Base-by-base conservation (phyloP, 306 rosid genomes). In the Castanea crenata region DNA sequence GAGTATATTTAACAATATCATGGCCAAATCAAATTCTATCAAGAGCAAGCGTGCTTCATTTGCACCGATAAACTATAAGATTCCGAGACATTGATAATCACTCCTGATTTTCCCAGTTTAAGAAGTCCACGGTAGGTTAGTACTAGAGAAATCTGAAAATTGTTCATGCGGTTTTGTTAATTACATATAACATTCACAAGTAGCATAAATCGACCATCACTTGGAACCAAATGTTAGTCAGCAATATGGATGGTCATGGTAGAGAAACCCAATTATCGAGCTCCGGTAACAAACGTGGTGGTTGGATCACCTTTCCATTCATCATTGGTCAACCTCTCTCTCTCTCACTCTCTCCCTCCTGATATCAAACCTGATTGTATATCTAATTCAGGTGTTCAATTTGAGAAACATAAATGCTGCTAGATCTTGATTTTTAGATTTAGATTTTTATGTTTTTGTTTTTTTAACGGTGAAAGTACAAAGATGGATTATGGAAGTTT, bases 261-360 rank as follows among this genome's bases (percentile, higher is more conserved):
- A 46, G 49, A 58, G 87, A 73, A 71, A 64, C 69, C 79, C 29
- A 51, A 10, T 72, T 54, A 13, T 20, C 52, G 41, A 63, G 20
- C 20, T 35, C 54, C 61, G n/a, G 31, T 8, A 73, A 70, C 54
- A 82, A 58, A 74, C 78, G 72, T 1, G 85, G 89, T 3, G 87
- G 91, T 19, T 90, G 91, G 93, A 80, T 41, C 31, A 86, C 82
- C 57, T 87, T 84, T 71, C 82, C 86, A 55, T 87, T 84, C 82
- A 76, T 87, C 59, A 67, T 38, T 11, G 87, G 87, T 87, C 69
- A 25, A 25, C 27, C 27, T 25, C 27, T 70, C 49, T 54, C 74
- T 55, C 78, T 56, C 49, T 32, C 49, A 11, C 44, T 80, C 76
- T 25, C 27, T 25, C 27, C 35, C 57, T 29, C 12, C 67, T 82